Evolutionary conservation across 148 eudicot genomes (phyloP), one percentile per base, ranked within the genome.

Genomic region (Cornus controversa): DNA sequence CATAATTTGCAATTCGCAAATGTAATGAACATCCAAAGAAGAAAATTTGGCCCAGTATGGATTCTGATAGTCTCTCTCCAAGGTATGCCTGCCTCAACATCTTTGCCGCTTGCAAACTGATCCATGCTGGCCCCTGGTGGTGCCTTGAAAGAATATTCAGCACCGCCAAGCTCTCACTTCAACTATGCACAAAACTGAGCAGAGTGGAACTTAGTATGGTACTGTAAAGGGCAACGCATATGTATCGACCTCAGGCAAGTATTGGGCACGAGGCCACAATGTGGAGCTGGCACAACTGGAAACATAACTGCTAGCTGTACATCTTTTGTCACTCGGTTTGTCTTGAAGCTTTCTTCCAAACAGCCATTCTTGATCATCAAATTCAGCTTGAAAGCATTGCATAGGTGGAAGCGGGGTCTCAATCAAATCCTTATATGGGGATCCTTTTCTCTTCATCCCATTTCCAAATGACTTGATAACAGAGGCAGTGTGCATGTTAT

Each of bases 211-310:
- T 89, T 85, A 92, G 75, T 86, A 92, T 2, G 97, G 97, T 27
- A 90, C 87, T 2, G 92, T 84, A 60, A 65, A 92, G 6, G 97
- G 97, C 64, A 92, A 63, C 2, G 94, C 97, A 60, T 84, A 85
- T 5, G 87, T 25, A 57, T 82, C 90, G 31, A 70, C 93, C 37
- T 87, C 87, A 0, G 83, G 73, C 82, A 92, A 79, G 71, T 77
- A 83, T 23, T 69, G 85, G 0, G 91, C 90, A 9, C 82, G 85
- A 0, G 97, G 91, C 75, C 82, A 84, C 50, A 84, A 67, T 34
- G 74, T 62, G 72, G 78, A 73, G 57, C 47, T 74, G 74, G 45
- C 45, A 40, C 78, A 77, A 36, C 29, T 28, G 18, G 11, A 26
- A 11, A 66, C 60, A 5, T 64, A 73, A 66, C 65, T 70, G 69